Conservation (phyloP, 768 basidiomycete species). For the Peribolospora kevripleyi region DNA sequence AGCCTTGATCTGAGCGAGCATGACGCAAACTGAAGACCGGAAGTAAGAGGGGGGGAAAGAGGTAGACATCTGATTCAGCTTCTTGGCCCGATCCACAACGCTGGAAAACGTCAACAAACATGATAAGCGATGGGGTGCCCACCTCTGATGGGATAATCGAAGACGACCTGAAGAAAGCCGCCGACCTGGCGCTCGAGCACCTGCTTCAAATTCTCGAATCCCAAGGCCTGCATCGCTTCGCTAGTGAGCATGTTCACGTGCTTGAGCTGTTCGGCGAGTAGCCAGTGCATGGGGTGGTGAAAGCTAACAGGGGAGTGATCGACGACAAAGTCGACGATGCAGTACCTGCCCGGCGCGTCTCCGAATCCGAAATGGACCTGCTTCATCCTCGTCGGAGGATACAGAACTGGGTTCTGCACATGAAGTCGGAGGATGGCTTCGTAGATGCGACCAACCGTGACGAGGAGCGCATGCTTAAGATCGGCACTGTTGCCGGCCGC, state of each 20-base stretch:
- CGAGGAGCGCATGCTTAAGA: constrained; percentile 38
- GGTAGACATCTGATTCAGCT: background rate
- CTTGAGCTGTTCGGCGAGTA: constrained; percentile 68
- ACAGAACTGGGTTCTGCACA: too few relatives aligned
- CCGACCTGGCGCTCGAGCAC: background rate
- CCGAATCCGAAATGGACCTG: background rate
- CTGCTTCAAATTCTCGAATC: background rate
- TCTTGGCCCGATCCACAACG: background rate
- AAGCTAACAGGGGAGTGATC: constrained; percentile 47
- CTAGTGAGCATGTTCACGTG: constrained; percentile 44
- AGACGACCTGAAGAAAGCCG: background rate
- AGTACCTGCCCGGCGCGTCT: background rate
- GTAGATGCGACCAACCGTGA: constrained; percentile 22
- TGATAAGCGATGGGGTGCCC: background rate
- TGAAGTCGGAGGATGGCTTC: background rate
- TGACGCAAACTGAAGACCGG: constrained; percentile 27
- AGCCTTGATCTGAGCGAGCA: constrained; percentile 83
- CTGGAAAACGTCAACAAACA: background rate
- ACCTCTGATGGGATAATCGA: constrained; percentile 1
- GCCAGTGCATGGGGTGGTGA: constrained; percentile 77
- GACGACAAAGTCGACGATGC: constrained; percentile 45
- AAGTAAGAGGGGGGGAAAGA: background rate
- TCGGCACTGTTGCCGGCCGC: constrained; percentile 26
- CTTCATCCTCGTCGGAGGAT: too few relatives aligned
- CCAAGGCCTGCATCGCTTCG: constrained; percentile 22